phyloP scores from a whole-genome alignment of 768 basidiomycete species.

The Gloeopeniophorella convolvens region DNA sequence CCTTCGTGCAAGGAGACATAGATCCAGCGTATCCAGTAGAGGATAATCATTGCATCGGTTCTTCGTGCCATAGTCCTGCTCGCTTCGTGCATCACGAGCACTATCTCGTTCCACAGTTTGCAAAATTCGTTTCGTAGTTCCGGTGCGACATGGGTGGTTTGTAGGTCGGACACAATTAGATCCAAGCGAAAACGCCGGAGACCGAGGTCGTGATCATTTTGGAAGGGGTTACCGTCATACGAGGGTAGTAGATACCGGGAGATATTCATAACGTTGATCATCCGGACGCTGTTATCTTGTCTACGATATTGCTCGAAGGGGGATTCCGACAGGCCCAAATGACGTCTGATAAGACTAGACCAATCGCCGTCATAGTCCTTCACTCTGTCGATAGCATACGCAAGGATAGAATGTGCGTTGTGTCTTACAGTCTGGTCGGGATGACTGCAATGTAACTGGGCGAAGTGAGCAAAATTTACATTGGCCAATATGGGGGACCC shows the following conservation, averaged over 20 bases:
- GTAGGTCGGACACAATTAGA: background rate
- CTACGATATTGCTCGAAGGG: background rate
- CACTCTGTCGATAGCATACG: constrained; percentile 1
- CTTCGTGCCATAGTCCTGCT: background rate
- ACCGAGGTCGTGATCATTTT: background rate
- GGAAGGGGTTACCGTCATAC: background rate
- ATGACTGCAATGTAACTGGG: too few species aligned
- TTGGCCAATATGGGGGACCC: too few species aligned
- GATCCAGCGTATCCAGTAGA: background rate
- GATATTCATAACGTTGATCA: constrained; percentile 1
- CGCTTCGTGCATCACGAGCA: background rate
- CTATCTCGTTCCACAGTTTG: constrained; percentile 3
- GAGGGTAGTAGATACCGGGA: background rate
- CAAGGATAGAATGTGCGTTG: constrained; percentile 3
- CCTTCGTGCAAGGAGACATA: constrained; percentile 1
- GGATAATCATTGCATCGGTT: constrained; percentile 6
- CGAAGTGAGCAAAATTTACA: too few species aligned
- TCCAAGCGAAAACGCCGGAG: background rate
- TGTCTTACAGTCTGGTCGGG: too few species aligned
- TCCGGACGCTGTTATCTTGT: background rate
- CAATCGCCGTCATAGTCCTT: background rate
- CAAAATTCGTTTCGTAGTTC: background rate
- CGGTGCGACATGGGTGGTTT: background rate
- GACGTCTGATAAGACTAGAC: background rate
- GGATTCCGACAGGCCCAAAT: background rate